Percentiles rank a stretch among this genome's conserved stretches.
Conservation (phyloP, 2,329 filamentous ascomycete genomes). For the Botrytis squamosa region DNA sequence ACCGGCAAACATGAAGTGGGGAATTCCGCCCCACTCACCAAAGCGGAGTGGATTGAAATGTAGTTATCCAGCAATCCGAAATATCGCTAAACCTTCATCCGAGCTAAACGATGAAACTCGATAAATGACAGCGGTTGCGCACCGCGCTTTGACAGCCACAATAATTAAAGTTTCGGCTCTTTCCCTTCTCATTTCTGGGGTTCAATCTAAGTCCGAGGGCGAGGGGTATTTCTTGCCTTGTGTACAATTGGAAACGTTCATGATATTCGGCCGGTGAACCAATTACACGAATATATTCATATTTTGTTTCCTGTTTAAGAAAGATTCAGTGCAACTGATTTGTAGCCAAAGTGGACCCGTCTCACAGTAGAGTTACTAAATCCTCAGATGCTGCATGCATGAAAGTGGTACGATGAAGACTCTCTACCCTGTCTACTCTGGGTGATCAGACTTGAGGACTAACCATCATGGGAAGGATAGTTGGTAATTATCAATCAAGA, state of each 20-base stretch:
- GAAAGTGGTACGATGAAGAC: background rate
- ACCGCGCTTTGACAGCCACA: conserved; percentile 3
- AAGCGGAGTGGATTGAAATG: background rate
- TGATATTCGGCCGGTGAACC: background rate
- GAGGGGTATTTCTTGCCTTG: background rate
- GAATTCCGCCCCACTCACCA: background rate
- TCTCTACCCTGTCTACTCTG: background rate
- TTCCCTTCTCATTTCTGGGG: background rate
- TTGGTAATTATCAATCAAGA: background rate
- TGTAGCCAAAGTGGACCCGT: background rate
- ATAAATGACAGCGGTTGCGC: conserved; percentile 14
- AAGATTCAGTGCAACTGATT: background rate
- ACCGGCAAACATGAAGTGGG: background rate
- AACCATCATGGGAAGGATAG: background rate
- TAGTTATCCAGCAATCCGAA: background rate
- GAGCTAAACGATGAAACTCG: background rate
- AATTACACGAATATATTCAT: background rate
- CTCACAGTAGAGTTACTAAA: background rate
- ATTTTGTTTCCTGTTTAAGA: background rate
- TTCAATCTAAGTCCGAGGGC: background rate
- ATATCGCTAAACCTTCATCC: background rate
- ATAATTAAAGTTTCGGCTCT: background rate
- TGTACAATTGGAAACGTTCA: background rate
- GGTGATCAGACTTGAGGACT: background rate
- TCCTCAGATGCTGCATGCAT: background rate